Conservation (phyloP, 805 yeast genomes). For the Metschnikowia lunata region DNA sequence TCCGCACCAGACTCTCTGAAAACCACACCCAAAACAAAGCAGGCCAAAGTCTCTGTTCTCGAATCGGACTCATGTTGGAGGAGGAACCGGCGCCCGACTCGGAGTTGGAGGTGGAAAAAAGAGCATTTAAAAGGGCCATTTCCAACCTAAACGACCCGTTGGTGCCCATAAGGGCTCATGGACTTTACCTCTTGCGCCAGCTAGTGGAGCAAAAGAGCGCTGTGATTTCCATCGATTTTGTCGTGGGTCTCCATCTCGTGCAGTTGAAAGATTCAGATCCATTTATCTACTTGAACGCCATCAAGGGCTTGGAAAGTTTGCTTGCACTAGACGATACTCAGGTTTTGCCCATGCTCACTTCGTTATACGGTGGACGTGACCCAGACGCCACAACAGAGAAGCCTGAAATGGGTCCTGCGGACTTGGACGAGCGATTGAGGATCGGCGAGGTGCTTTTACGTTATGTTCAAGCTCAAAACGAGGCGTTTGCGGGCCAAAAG, state of each 20-base stretch:
- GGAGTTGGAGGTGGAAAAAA: conserved; percentile 32
- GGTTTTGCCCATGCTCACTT: conserved; percentile 35
- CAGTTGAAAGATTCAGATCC: conserved; percentile 81
- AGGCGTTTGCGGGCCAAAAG: conserved; percentile 42
- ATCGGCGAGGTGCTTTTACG: conserved; percentile 78
- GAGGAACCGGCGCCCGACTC: conserved; percentile 22
- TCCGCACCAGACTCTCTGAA: conserved; percentile 20
- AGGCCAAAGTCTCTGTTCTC: conserved; percentile 22
- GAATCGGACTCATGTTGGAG: conserved; percentile 27
- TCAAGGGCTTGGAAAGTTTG: conserved; percentile 68
- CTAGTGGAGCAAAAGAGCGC: conserved; percentile 48
- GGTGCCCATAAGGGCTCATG: conserved; percentile 85
- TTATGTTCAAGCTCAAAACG: conserved; percentile 47
- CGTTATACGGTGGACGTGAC: conserved; percentile 20
- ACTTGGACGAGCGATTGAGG: conserved; percentile 65
- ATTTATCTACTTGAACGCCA: conserved; percentile 76
- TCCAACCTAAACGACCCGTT: conserved; percentile 68
- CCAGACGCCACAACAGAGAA: neutral
- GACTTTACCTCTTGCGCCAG: conserved; percentile 59
- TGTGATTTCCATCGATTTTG: conserved; percentile 50
- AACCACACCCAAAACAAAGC: conserved; percentile 6
- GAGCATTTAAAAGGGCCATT: conserved; percentile 54
- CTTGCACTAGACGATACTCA: conserved; percentile 40
- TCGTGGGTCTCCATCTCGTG: conserved; percentile 54
- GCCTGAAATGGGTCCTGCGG: conserved; percentile 11